Conservation (phyloP, 441 rosid genomes). For the Euphorbia celastroides region DNA sequence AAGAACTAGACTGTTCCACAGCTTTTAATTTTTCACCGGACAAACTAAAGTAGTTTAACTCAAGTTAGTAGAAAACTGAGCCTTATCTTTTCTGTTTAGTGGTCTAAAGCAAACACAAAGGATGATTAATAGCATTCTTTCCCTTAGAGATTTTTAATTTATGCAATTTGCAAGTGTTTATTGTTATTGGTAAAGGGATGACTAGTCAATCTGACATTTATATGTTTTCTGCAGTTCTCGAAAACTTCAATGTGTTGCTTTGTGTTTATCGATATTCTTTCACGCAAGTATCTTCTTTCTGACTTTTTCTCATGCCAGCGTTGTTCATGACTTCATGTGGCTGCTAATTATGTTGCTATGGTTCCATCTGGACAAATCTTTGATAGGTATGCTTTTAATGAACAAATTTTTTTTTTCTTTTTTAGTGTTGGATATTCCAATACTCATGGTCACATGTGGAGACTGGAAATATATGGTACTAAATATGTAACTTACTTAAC, state of each 20-base stretch:
- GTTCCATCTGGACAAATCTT: slow-evolving; percentile 90
- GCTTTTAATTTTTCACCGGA: not conserved
- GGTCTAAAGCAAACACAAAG: not conserved
- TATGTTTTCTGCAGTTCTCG: not conserved
- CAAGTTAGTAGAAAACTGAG: not conserved
- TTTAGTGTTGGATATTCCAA: not conserved
- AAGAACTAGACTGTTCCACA: not conserved
- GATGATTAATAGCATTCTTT: not conserved
- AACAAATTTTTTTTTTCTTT: not conserved
- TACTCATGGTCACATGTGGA: not conserved
- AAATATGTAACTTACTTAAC: not conserved
- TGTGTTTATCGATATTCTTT: not conserved
- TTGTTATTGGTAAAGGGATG: not conserved
- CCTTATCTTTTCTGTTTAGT: not conserved
- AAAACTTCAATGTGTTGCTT: not conserved
- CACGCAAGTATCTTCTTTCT: not conserved
- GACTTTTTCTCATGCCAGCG: slow-evolving; percentile 5
- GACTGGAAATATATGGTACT: not conserved
- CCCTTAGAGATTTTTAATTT: not conserved
- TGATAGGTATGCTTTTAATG: slow-evolving; percentile 51
- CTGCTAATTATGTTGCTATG: slow-evolving; percentile 95
- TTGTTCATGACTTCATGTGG: slow-evolving; percentile 45
- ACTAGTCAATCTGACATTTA: not conserved
- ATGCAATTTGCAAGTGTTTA: not conserved
- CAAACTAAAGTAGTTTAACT: not conserved